phyloP scores from a whole-genome alignment of 805 yeast genomes.

The Myxozyma sirexii region DNA sequence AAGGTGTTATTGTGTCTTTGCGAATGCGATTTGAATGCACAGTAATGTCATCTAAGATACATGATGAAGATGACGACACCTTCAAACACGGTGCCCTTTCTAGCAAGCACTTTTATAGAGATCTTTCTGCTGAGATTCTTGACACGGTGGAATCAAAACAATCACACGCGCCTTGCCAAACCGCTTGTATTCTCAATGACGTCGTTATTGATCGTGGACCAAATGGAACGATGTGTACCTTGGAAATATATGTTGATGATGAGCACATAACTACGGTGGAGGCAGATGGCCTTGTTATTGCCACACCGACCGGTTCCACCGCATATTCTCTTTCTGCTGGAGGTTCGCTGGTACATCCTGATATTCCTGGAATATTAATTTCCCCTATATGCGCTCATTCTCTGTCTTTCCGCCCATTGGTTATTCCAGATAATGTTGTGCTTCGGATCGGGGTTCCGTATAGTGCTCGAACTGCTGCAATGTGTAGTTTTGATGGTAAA shows the following conservation, averaged over 20 bases:
- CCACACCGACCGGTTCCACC: constrained; percentile 81
- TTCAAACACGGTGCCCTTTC: background rate
- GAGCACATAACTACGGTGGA: constrained; percentile 61
- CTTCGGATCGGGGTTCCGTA: constrained; percentile 78
- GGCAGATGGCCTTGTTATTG: constrained; percentile 66
- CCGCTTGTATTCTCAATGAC: constrained; percentile 53
- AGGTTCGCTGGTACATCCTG: constrained; percentile 92
- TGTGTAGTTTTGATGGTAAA: constrained; percentile 96
- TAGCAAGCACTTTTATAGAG: background rate
- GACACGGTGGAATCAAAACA: constrained; percentile 21
- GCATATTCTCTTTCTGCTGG: constrained; percentile 96
- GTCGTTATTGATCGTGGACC: constrained; percentile 58
- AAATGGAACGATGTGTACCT: constrained; percentile 53
- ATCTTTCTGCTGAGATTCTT: constrained; percentile 26
- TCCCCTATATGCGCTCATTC: constrained; percentile 98
- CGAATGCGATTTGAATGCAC: constrained; percentile 57
- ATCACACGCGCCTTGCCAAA: constrained; percentile 36
- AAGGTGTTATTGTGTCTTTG: constrained; percentile 53
- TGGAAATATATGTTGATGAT: constrained; percentile 54
- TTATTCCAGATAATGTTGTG: constrained; percentile 87
- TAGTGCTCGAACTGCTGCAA: constrained; percentile 83
- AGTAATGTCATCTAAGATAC: constrained; percentile 45
- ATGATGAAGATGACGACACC: constrained; percentile 16
- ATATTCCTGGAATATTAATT: constrained; percentile 86
- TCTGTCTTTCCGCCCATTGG: constrained; percentile 84